Conservation (phyloP, 331 rosid genomes). For the Malus hybrid region DNA sequence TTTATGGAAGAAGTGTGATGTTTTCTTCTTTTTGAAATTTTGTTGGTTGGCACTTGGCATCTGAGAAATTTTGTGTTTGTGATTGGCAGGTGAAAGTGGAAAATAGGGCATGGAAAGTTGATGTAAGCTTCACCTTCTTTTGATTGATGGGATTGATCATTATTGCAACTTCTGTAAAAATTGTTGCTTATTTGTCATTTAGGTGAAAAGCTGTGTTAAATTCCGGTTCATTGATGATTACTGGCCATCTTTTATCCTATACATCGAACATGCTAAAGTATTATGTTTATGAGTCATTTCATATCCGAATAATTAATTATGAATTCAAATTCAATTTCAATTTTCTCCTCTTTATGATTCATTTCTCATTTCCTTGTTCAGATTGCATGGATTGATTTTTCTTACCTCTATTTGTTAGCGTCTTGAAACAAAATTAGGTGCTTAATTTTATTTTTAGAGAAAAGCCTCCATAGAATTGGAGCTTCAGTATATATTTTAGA, state of each 20-base stretch:
- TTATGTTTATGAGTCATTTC: no score
- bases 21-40: neutral
- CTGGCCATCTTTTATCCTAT: no score
- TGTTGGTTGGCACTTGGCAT: neutral
- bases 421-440: neutral
- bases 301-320: neutral
- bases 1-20: neutral
- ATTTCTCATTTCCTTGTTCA: neutral
- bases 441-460: neutral
- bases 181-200: neutral
- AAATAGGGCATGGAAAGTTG: constrained; percentile 86
- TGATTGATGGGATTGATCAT: neutral
- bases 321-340: neutral
- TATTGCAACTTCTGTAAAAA: neutral
- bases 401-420: neutral
- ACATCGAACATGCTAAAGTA: no score
- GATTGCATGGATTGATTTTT: neutral
- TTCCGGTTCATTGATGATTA: neutral
- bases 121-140: constrained; percentile 50
- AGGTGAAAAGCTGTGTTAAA: neutral
- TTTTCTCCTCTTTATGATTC: neutral
- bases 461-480: neutral
- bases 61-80: constrained; percentile 4
- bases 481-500: neutral
- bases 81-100: constrained; percentile 84